Percentiles rank a stretch among this genome's conserved stretches.
phyloP scores from a whole-genome alignment of 2,329 filamentous ascomycete species.

The Phialophora verrucosa region DNA sequence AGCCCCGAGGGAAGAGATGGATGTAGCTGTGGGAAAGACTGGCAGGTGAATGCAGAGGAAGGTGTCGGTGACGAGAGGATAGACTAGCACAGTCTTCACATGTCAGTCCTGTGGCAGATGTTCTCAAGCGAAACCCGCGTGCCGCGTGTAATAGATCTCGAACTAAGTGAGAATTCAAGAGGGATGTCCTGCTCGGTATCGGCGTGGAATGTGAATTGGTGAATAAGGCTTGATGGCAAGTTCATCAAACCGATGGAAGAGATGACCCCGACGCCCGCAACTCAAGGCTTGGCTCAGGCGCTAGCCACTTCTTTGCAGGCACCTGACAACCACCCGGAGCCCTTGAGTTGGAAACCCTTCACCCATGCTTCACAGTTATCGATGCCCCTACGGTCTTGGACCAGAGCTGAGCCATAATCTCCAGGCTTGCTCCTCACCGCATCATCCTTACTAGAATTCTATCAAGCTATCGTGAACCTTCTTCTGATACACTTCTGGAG shows the following conservation, averaged over 20 bases:
- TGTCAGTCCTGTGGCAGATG: background rate
- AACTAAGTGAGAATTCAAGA: background rate
- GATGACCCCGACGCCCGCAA: conserved; percentile 33
- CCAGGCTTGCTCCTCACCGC: background rate
- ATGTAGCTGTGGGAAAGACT: background rate
- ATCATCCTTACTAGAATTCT: background rate
- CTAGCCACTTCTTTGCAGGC: conserved; percentile 5
- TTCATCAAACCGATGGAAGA: conserved; percentile 23
- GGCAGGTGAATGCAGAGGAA: background rate
- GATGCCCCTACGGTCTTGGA: background rate
- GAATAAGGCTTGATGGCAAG: conserved; percentile 29
- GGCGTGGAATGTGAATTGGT: conserved; percentile 23
- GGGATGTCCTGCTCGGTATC: background rate
- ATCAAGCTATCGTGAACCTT: background rate
- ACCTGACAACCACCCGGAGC: background rate
- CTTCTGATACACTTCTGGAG: background rate
- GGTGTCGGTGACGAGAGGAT: background rate
- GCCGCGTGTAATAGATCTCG: background rate
- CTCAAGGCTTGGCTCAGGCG: conserved; percentile 31
- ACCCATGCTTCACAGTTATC: background rate
- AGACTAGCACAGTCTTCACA: conserved; percentile 1
- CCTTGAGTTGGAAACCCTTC: background rate
- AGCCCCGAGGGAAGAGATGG: background rate
- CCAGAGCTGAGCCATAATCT: background rate
- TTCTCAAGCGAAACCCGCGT: background rate